phyloP scores from a whole-genome alignment of 805 yeast species.

The Candida lessepsii region DNA sequence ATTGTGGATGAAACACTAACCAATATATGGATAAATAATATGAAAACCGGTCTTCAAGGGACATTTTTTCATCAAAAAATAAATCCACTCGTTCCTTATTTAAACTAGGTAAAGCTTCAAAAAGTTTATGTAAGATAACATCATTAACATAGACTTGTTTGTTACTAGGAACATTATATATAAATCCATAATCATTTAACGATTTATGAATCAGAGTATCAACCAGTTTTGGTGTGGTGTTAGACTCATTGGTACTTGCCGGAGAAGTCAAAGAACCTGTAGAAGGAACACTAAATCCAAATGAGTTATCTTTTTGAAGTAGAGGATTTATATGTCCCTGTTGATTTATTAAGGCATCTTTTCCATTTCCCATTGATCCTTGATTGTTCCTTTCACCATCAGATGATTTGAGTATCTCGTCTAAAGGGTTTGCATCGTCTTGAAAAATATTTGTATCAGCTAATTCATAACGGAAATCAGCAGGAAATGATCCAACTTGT shows the following conservation, averaged over 20 bases:
- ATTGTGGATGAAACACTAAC: conserved; percentile 59
- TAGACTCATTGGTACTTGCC: conserved; percentile 23
- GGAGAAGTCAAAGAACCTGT: conserved; percentile 34
- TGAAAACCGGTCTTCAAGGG: conserved; percentile 32
- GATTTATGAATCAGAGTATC: not conserved
- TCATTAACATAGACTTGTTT: conserved; percentile 40
- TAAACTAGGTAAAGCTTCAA: conserved; percentile 28
- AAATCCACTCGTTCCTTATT: conserved; percentile 25
- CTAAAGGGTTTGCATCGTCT: conserved; percentile 39
- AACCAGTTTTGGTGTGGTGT: conserved; percentile 6
- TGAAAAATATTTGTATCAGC: conserved; percentile 39
- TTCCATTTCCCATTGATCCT: not conserved
- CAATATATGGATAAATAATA: conserved; percentile 47
- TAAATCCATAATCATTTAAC: conserved; percentile 15
- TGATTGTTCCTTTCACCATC: conserved; percentile 17
- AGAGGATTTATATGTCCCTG: not conserved
- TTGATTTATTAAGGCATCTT: not conserved
- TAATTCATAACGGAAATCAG: conserved; percentile 21
- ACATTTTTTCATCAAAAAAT: conserved; percentile 22
- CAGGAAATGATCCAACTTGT: not conserved
- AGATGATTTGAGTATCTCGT: conserved; percentile 36
- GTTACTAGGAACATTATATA: conserved; percentile 24
- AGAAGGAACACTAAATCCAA: conserved; percentile 19
- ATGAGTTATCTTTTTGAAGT: not conserved
- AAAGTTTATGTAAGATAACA: conserved; percentile 33